Conservation (phyloP, 106 monocot genomes). For the Cymbidium sinense region DNA sequence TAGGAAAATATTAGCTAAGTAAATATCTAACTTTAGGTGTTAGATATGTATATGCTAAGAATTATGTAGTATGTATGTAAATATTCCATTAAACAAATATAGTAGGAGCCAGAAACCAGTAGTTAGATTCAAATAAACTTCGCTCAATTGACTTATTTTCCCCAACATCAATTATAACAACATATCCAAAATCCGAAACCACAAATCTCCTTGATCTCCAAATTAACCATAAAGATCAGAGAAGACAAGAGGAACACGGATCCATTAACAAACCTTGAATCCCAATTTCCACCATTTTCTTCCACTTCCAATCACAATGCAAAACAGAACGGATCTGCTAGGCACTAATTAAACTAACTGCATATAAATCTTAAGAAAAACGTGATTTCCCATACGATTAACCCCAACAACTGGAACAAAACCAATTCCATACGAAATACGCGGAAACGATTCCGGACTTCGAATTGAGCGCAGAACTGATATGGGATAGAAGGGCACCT, state of each 20-base stretch:
- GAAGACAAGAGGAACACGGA: not conserved
- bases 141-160: not conserved
- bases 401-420: not conserved
- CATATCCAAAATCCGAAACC: not conserved
- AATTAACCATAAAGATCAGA: not conserved
- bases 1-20: no score
- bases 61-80: no score
- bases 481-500: not conserved
- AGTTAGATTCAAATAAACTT: not conserved
- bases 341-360: not conserved
- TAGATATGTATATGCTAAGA: no score
- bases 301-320: not conserved
- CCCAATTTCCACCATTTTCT: not conserved
- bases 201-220: not conserved
- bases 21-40: no score
- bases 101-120: not conserved
- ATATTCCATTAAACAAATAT: no score
- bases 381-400: not conserved
- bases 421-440: not conserved
- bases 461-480: not conserved
- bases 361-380: not conserved
- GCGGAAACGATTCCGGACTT: not conserved
- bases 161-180: not conserved
- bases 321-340: not conserved
- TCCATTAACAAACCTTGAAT: constrained; percentile 3